Base-by-base conservation (phyloP, 2,329 filamentous ascomycete genomes). In the Arachnomyces sp. region DNA sequence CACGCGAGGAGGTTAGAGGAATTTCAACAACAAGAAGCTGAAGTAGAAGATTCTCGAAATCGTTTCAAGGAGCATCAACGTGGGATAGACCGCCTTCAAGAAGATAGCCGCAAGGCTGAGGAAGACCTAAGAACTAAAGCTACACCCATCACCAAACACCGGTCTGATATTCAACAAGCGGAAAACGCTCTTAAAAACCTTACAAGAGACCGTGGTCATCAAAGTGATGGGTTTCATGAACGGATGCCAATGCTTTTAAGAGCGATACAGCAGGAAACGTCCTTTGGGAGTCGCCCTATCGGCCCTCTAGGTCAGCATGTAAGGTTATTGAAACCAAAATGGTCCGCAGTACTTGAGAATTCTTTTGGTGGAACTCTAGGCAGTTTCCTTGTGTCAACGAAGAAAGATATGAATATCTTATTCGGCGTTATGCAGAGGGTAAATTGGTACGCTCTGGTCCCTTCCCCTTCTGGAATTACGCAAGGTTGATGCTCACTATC, bases 271-370 rank as follows among this genome's bases (percentile, higher is more conserved):
- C 66, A 69, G n/a, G 86, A 94, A 42, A 61, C 47, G 2, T 71
- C 79, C 0, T 96, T 93, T 55, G 67, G 70, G 16, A 67, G 75
- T 32, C 81, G 75, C 46, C 92, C 92, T 2, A 70, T 96, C 28
- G 92, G 92, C 0, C 92, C 92, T 0, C 69, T 96, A 11, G 92
- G 89, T 21, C 69, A 79, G 16, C 77, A 92, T 53, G 73, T 98
- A 38, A 80, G 79, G 49, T 68, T 98, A 16, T 67, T 79, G 28
- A 81, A 90, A 49, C 83, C 86, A 1, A 74, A 86, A 51, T 98
- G 92, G 92, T 84, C 82, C 1, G 75, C 77, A 1, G 79, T 94
- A 32, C 62, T 98, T 11, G 92, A 98, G 57, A 83, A 75, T 46
- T 77, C 77, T 1, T 73, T 95, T 34, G 86, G 86, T n/a, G 63